Evolutionary conservation across 2,329 filamentous ascomycete genomes (phyloP), one percentile per base, ranked within the genome.

Genomic region (Pseudogymnoascus sp.): DNA sequence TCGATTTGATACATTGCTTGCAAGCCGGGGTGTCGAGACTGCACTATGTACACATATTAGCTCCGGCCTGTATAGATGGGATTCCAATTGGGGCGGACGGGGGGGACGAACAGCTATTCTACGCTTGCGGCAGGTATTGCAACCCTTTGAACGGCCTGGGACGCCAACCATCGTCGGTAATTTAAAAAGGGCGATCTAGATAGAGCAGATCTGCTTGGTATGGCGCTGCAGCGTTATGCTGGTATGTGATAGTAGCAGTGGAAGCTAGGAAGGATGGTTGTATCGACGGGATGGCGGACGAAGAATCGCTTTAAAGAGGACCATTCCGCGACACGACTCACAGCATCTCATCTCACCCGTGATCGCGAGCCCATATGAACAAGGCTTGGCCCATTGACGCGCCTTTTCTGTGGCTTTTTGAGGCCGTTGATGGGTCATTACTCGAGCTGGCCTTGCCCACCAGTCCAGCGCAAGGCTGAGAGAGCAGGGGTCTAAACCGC

Each of bases 141-240:
- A 87, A 38, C 83, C 84, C 73, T 86, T 86, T 72, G 83, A 87
- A 73, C 86, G 86, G 61, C 84, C 84, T 38, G 83, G 79, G 64
- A 87, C 83, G 62, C 84, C 84, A 2, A 57, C 50, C 50, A 57
- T 57, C 3, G 28, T 31, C 2, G 28, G 7, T 5, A 1, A 19
- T 57, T 19, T 5, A 57, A 15, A 33, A 57, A 19, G 50, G 5
- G 2, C 15, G 28, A 33, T 9, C 26, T 57, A 33, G 28, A 57
- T 57, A 19, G 10, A 57, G 26, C 33, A 19, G 9, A 33, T 13
- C 19, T 57, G n/a, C 50, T 57, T 57, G 15, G 10, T 57, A 57
- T 53, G 5, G 15, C 8, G n/a, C 10, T 28, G 50, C 19, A 19
- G 4, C 28, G 26, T 11, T 57, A 13, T 7, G 47, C 9, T 31